Base-by-base conservation (phyloP, 139 green algal genomes). In the Zygnema circumcarinatum region DNA sequence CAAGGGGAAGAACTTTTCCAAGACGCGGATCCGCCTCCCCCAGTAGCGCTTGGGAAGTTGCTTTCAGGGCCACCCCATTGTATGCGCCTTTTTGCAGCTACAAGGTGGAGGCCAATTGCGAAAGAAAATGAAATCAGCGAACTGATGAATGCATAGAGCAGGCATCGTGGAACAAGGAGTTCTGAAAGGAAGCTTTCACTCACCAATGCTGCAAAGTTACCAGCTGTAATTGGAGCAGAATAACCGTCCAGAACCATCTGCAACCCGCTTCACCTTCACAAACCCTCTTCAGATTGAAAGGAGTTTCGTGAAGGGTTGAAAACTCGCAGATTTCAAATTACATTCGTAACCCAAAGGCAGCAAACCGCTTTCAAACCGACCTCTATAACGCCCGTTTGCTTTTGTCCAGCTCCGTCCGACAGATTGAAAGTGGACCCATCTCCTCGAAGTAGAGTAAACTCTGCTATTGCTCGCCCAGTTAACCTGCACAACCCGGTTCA, bases 161-260 rank as follows among this genome's bases (percentile, higher is more conserved):
- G 32, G 32, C 39, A 21, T 47, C n/a, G 40, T 80, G 73, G 1
- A 22, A 47, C 25, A 35, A 62, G 73, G 11, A 33, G 67, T 1
- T 38, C 25, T 1, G 1, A 80, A 80, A 31, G 40, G 73, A 81
- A 67, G n/a, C 29, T 20, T 2, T 11, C 22, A 53, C 53, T 88
- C 54, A 90, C 86, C 81, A 90, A 72, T n/a, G 79, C 7, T 32
- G 86, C 86, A 54, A 90, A 90, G 47, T 90, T 90, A 2, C 86
- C 86, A 0, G 86, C 86, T 74, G 86, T 84, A 31, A 89, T 41
- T 21, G 81, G 86, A 20, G 86, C 85, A 35, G 85, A 90, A 68
- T 90, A 90, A n/a, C 86, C 83, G 41, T 91, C 83, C 62, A 91
- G 86, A 16, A 91, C 84, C 33, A 90, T n/a, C 83, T 88, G 83